Evolutionary conservation across 331 rosid species (phyloP).

Genomic region (Prunus yedoensis): DNA sequence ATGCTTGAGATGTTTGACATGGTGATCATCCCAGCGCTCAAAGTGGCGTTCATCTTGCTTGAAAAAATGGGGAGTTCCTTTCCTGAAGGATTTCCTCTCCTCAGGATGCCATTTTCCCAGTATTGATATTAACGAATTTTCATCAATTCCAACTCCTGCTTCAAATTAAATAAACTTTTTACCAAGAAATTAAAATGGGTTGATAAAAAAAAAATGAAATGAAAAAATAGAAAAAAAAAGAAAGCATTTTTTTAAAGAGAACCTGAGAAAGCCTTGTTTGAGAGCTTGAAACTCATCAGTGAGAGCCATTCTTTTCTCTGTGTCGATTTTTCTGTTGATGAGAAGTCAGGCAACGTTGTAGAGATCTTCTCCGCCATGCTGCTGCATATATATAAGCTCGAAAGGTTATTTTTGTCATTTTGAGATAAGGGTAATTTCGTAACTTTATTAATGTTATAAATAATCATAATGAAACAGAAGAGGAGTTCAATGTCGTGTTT

Average conservation of each 20-base stretch:
- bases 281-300: slow-evolving; percentile 54
- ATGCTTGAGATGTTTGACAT: slow-evolving; percentile 60
- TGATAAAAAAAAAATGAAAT: neutral
- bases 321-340: neutral
- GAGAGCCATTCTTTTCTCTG: slow-evolving; percentile 42
- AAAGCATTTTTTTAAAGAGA: neutral
- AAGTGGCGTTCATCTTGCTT: slow-evolving; percentile 70
- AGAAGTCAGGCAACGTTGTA: neutral
- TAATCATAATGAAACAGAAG: neutral
- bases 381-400: slow-evolving; percentile 36
- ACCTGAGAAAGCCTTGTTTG: slow-evolving; percentile 86
- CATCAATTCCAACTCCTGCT: slow-evolving; percentile 89
- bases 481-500: neutral
- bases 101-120: slow-evolving; percentile 72
- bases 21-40: slow-evolving; percentile 66
- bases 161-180: neutral
- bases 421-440: neutral
- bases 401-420: slow-evolving; percentile 43
- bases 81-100: slow-evolving; percentile 60
- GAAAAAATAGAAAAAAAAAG: neutral
- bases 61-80: slow-evolving; percentile 50
- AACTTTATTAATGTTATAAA: neutral
- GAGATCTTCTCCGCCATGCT: neutral
- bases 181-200: neutral
- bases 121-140: slow-evolving; percentile 51